These are phyloP conservation scores for Suillus luteus DNA, from an alignment of 768 basidiomycete genomes.

Conservation along the genomic window DNA sequence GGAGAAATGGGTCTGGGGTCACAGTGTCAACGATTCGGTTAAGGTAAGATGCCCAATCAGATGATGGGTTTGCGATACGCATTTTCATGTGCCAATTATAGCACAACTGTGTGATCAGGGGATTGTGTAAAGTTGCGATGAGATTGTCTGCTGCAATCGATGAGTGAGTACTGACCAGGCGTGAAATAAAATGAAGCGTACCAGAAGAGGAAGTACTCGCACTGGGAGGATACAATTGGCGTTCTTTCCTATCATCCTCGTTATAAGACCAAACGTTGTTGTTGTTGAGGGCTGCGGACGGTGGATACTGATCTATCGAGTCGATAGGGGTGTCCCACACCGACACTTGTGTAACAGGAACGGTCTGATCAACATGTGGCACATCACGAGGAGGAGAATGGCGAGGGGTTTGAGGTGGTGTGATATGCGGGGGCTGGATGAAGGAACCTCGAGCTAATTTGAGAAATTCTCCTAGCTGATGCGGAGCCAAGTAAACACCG, in stretches of 20 bases:
- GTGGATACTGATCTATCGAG: background rate
- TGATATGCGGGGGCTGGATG: background rate
- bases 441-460: background rate
- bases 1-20: background rate
- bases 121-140: background rate
- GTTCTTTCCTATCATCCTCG: no score
- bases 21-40: background rate
- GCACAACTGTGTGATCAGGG: background rate
- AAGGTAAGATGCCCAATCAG: background rate
- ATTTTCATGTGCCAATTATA: background rate
- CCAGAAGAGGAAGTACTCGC: no score
- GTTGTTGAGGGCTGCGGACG: background rate
- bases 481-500: background rate
- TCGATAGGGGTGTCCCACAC: background rate
- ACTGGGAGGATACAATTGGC: no score
- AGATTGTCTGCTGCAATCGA: background rate
- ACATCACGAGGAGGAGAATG: background rate
- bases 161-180: no score
- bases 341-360: background rate
- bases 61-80: background rate
- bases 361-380: no score
- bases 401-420: background rate
- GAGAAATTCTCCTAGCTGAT: background rate
- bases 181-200: no score
- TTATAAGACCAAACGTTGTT: no score